Evolutionary conservation across 2,329 filamentous ascomycete genomes (phyloP).

Genomic region (Aspergillus quadrilineatus): DNA sequence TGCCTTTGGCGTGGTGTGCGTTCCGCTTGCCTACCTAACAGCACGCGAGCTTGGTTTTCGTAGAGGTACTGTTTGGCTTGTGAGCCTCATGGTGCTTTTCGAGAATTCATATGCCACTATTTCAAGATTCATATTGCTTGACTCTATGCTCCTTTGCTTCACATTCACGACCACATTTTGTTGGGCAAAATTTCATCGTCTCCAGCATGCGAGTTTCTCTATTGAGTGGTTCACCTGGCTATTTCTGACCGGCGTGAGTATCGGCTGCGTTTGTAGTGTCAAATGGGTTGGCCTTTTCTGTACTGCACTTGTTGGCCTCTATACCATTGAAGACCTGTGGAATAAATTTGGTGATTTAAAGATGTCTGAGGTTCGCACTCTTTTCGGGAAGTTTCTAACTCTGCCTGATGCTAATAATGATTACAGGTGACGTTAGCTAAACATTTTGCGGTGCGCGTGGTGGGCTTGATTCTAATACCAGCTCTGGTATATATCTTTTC

Average conservation of each 20-base stretch:
- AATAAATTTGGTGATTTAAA: slow-evolving; percentile 93
- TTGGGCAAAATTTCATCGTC: slow-evolving; percentile 94
- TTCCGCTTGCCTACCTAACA: slow-evolving; percentile 93
- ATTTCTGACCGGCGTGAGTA: slow-evolving; percentile 87
- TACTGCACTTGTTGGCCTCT: slow-evolving; percentile 89
- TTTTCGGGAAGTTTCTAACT: neutral
- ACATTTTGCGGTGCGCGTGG: slow-evolving; percentile 75
- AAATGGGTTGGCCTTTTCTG: slow-evolving; percentile 98
- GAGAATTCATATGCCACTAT: slow-evolving; percentile 99
- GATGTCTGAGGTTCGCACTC: slow-evolving; percentile 71
- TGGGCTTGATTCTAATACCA: slow-evolving; percentile 85
- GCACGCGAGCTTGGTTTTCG: slow-evolving; percentile 86
- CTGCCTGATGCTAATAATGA: slow-evolving; percentile 29
- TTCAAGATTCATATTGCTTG: slow-evolving; percentile 94
- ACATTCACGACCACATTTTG: slow-evolving; percentile 97
- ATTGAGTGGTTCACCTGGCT: slow-evolving; percentile 94
- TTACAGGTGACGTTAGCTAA: slow-evolving; percentile 64
- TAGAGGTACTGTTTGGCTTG: slow-evolving; percentile 86
- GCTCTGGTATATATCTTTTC: slow-evolving; percentile 92
- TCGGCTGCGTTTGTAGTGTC: slow-evolving; percentile 96
- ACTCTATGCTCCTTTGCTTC: slow-evolving; percentile 98
- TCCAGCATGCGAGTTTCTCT: slow-evolving; percentile 82
- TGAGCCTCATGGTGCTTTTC: slow-evolving; percentile 95
- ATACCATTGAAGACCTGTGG: slow-evolving; percentile 96
- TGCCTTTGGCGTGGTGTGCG: slow-evolving; percentile 85